Conservation (phyloP, 2,329 filamentous ascomycete species). For the Pseudovirgaria hyperparasitica region DNA sequence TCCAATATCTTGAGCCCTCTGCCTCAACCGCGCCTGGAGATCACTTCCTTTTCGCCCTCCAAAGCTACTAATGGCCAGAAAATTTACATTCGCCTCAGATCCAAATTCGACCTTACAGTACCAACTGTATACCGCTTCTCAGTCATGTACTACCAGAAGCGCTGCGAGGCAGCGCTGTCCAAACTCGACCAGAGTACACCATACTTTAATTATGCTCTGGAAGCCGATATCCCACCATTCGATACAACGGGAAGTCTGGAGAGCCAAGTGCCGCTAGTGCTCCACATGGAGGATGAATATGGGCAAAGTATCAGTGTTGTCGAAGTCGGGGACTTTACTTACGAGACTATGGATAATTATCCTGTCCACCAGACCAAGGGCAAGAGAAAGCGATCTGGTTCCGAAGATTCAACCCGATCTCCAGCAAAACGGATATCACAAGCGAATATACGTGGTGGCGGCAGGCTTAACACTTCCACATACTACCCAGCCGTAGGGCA, state of each 20-base stretch:
- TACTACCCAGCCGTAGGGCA: too few species aligned
- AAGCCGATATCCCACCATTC: constrained; percentile 57
- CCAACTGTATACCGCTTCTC: constrained; percentile 41
- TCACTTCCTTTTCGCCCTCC: constrained; percentile 58
- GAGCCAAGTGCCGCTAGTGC: constrained; percentile 43
- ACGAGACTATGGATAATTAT: constrained; percentile 34
- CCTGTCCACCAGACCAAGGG: constrained; percentile 37
- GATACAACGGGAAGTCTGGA: constrained; percentile 42
- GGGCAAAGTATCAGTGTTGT: constrained; percentile 37
- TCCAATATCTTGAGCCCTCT: constrained; percentile 45
- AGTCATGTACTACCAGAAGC: constrained; percentile 67
- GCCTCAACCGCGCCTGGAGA: constrained; percentile 36
- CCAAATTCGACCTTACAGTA: constrained; percentile 60
- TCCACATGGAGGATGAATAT: constrained; percentile 46
- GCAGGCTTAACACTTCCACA: too few species aligned
- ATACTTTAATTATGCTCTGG: constrained; percentile 57
- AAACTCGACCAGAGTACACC: constrained; percentile 46
- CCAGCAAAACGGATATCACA: constrained; percentile 38
- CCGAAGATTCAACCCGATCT: constrained; percentile 33
- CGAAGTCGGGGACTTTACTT: constrained; percentile 50
- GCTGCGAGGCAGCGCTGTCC: constrained; percentile 53
- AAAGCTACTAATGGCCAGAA: constrained; percentile 58
- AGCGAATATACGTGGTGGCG: too few species aligned
- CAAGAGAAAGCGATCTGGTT: constrained; percentile 41
- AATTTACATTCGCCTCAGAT: constrained; percentile 61